Conservation (phyloP, 2,329 filamentous ascomycete genomes). For the Venturia asperata region DNA sequence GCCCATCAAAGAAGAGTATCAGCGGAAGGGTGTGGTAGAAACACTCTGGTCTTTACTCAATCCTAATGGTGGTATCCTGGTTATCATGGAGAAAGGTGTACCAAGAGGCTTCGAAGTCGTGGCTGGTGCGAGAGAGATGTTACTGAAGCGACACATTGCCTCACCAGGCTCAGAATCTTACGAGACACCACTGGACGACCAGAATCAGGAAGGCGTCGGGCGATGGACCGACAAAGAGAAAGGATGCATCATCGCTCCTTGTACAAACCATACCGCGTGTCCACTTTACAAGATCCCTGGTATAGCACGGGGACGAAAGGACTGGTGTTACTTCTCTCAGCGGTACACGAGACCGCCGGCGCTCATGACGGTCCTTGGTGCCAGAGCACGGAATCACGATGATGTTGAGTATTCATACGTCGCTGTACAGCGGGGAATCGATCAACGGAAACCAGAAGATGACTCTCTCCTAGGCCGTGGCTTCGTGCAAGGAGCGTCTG, state of each 20-base stretch:
- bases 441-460: constrained; percentile 40
- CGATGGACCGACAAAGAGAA: constrained; percentile 40
- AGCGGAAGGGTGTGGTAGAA: constrained; percentile 71
- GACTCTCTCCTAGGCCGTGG: constrained; percentile 25
- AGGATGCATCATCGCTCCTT: constrained; percentile 59
- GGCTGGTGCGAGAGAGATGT: constrained; percentile 70
- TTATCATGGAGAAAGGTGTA: constrained; percentile 85
- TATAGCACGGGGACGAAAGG: constrained; percentile 65
- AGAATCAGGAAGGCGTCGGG: constrained; percentile 28
- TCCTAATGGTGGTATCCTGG: constrained; percentile 75
- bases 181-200: constrained; percentile 13
- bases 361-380: constrained; percentile 67
- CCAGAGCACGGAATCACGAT: constrained; percentile 69
- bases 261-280: constrained; percentile 81
- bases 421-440: constrained; percentile 69
- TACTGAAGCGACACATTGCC: constrained; percentile 69
- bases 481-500: constrained; percentile 46
- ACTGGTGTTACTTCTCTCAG: constrained; percentile 87
- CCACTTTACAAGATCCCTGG: constrained; percentile 79
- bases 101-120: constrained; percentile 89
- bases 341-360: constrained; percentile 79
- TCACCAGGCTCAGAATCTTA: constrained; percentile 45
- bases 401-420: constrained; percentile 89
- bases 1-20: constrained; percentile 64
- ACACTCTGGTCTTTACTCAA: constrained; percentile 86